These are phyloP conservation scores for Paradendryphiella salina DNA, from an alignment of 2,329 filamentous ascomycete species.

Conservation along the genomic window DNA sequence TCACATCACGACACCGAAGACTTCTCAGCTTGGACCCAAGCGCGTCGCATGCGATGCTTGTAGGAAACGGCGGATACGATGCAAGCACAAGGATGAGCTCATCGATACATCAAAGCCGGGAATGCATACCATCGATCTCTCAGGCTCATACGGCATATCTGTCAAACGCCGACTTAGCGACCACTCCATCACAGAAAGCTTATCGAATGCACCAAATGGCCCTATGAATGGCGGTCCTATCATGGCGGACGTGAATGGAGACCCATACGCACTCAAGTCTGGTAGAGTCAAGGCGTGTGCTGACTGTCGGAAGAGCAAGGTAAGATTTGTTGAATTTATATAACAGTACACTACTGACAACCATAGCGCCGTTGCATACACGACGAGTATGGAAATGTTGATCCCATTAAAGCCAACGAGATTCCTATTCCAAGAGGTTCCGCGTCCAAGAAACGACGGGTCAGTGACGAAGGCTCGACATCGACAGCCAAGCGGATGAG, in stretches of 20 bases:
- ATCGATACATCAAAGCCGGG: constrained; percentile 38
- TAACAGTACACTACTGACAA: constrained; percentile 23
- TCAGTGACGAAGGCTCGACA: constrained; percentile 38
- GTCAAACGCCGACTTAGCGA: constrained; percentile 43
- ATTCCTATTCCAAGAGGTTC: constrained; percentile 62
- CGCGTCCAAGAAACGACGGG: constrained; percentile 58
- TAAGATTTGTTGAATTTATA: constrained; percentile 42
- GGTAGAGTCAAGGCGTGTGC: constrained; percentile 66
- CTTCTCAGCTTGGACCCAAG: constrained; percentile 63
- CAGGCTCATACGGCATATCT: constrained; percentile 39
- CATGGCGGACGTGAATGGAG: constrained; percentile 42
- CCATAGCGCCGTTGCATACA: constrained; percentile 66
- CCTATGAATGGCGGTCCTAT: constrained; percentile 38
- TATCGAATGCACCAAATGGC: constrained; percentile 19
- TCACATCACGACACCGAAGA: constrained; percentile 57
- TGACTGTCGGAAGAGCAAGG: constrained; percentile 70
- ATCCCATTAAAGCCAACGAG: constrained; percentile 66
- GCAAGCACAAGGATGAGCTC: constrained; percentile 64
- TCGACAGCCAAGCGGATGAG: constrained; percentile 33
- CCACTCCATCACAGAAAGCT: constrained; percentile 29
- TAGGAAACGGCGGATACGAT: constrained; percentile 63
- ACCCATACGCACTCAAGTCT: constrained; percentile 56
- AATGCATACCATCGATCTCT: constrained; percentile 39
- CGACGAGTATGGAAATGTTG: constrained; percentile 65
- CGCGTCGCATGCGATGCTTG: constrained; percentile 65